Percentiles rank a stretch among this genome's conserved stretches.
phyloP scores from a whole-genome alignment of 2,329 filamentous ascomycete genomes.

The Scortechinia acanthostroma region DNA sequence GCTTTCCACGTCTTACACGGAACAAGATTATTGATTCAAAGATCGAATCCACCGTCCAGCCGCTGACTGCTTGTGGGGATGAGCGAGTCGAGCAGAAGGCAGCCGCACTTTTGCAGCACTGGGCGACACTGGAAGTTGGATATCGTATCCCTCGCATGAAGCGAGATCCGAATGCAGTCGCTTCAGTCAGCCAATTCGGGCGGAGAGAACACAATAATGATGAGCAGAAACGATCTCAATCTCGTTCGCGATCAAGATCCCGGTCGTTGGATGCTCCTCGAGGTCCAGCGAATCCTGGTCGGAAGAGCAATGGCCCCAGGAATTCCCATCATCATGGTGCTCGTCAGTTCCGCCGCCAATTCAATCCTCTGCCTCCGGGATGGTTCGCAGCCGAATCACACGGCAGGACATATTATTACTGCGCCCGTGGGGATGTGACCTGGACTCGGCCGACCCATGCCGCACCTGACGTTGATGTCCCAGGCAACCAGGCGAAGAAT shows the following conservation, averaged over 20 bases:
- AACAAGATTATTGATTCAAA: conserved; percentile 98
- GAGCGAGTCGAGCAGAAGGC: conserved; percentile 70
- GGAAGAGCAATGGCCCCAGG: conserved; percentile 27
- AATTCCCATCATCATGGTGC: conserved; percentile 41
- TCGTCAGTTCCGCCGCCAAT: conserved; percentile 45
- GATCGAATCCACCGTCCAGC: conserved; percentile 75
- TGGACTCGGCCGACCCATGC: conserved; percentile 74
- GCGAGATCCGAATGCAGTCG: conserved; percentile 55
- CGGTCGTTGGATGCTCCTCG: conserved; percentile 3
- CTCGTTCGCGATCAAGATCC: conserved; percentile 3
- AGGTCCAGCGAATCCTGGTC: conserved; percentile 4
- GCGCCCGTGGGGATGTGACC: conserved; percentile 67
- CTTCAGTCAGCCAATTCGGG: conserved; percentile 47
- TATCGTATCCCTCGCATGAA: conserved; percentile 92
- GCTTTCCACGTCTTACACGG: conserved; percentile 80
- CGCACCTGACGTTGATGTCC: conserved; percentile 51
- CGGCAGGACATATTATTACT: conserved; percentile 81
- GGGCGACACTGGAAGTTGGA: conserved; percentile 81
- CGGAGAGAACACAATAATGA: conserved; percentile 58
- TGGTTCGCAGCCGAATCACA: conserved; percentile 74
- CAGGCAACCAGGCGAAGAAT: conserved; percentile 53
- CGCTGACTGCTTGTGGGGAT: conserved; percentile 61
- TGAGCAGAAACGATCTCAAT: conserved; percentile 30
- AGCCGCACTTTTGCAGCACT: conserved; percentile 67
- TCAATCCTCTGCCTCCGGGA: conserved; percentile 63